phyloP scores from a whole-genome alignment of 129 eudicot genomes.

The Sambucus nigra region DNA sequence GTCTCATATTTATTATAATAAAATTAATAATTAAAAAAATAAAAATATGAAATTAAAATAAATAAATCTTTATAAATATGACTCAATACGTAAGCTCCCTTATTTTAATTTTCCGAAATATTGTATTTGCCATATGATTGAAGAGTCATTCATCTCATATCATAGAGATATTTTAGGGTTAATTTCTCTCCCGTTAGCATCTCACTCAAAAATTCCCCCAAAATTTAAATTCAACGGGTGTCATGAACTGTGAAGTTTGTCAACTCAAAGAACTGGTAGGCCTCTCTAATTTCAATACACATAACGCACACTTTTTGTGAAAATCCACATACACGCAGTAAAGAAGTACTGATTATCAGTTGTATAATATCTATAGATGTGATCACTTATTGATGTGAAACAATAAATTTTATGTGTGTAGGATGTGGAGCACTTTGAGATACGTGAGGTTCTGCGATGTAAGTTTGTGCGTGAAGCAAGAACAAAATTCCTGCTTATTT shows the following conservation, averaged over 20 bases:
- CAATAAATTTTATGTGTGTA: slow-evolving; percentile 14
- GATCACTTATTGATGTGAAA: neutral
- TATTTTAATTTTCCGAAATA: no score
- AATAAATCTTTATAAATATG: no score
- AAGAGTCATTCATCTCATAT: no score
- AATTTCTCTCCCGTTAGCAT: no score
- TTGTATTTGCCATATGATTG: no score
- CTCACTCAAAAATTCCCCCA: no score
- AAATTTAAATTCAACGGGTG: slow-evolving; percentile 4
- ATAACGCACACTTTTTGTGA: neutral
- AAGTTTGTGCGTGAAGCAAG: slow-evolving; percentile 24
- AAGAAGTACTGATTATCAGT: slow-evolving; percentile 3
- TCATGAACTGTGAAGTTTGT: slow-evolving; percentile 95
- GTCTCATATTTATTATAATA: no score
- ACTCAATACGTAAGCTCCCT: no score
- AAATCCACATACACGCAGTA: no score
- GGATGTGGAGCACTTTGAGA: slow-evolving; percentile 96
- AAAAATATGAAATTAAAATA: no score
- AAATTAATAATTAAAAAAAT: no score
- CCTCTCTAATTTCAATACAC: slow-evolving; percentile 7
- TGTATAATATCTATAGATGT: neutral
- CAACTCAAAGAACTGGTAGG: slow-evolving; percentile 95
- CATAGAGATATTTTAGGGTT: no score
- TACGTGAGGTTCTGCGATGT: slow-evolving; percentile 94
- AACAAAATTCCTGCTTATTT: neutral